Base-by-base conservation (phyloP, 768 basidiomycete genomes). In the Suillus clintonianus region DNA sequence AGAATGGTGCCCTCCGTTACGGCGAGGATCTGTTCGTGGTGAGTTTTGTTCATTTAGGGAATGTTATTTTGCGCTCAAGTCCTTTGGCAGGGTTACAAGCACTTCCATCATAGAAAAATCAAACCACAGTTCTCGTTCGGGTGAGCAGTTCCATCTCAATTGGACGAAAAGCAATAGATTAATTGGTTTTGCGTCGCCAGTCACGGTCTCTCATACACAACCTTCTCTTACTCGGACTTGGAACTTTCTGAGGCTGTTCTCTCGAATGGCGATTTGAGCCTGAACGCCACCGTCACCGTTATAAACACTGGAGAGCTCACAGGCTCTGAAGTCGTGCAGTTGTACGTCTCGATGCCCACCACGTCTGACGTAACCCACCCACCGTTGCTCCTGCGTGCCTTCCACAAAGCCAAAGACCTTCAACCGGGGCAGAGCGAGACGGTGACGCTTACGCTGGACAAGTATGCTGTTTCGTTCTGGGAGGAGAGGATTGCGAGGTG, bases 181-280 rank as follows among this genome's bases (percentile, higher is more conserved):
- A 42, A 43, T 53, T 59, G 14, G 24, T 60, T 41, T 68, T 19
- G 4, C 5, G 50, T 22, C 24, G 54, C 17, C 62, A 90, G 89
- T 4, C 85, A 82, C 67, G 91, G 92, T 32, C 78, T 92, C 11
- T 92, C 91, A 0, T 94, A 93, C 74, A 92, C 91, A 5, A 83
- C 79, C 1, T 94, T 93, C 71, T 70, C 74, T 3, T 80, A 88
- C 43, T 82, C 82, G 1, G 76, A 85, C 59, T 71, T 90, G 9
- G 63, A 78, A 47, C 72, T 90, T 17, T 85, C 86, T 4, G 59
- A 77, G 54, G 83, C 85, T 2, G 62, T 65, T 19, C 60, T 83
- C 60, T 43, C 75, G 1, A 62, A 79, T 19, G 74, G 71, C 61
- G 83, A 86, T 45, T 74, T 91, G 72, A 69, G 62, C 5, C 71